phyloP scores from a whole-genome alignment of 805 yeast genomes.

The Saccharomycopsis schoenii region DNA sequence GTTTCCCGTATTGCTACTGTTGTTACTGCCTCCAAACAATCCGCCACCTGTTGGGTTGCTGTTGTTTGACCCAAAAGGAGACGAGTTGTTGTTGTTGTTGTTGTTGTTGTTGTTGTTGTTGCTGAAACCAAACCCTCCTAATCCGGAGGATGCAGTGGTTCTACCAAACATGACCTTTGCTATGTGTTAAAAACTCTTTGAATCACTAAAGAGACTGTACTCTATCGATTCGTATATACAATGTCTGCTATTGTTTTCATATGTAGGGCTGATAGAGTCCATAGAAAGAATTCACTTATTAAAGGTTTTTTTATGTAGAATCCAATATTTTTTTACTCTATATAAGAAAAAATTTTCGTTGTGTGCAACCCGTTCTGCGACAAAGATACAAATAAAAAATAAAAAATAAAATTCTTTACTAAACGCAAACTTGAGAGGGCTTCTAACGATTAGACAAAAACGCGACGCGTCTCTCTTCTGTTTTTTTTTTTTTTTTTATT shows the following conservation, averaged over 20 bases:
- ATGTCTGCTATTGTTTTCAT: neutral
- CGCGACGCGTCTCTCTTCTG: neutral
- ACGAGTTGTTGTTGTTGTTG: conserved; percentile 8
- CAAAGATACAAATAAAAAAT: neutral
- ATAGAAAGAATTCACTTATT: neutral
- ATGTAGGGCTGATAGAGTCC: neutral
- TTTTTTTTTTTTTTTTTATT: neutral
- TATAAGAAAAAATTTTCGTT: neutral
- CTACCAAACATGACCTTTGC: conserved; percentile 9
- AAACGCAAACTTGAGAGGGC: neutral
- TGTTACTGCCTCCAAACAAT: conserved; percentile 14
- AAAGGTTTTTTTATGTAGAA: too few relatives aligned
- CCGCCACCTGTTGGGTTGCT: conserved; percentile 4
- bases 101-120: conserved; percentile 3
- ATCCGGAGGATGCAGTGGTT: conserved; percentile 5
- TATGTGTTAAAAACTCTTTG: neutral
- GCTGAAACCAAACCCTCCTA: conserved; percentile 17
- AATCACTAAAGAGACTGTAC: neutral
- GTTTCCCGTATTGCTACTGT: neutral
- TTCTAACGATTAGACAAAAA: neutral
- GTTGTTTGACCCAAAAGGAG: conserved; percentile 19
- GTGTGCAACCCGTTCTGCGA: too few relatives aligned
- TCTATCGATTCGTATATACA: too few relatives aligned
- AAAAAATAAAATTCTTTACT: neutral
- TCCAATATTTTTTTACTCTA: neutral